Conservation (phyloP, 1,284 basidiomycete species). For the Cryptococcus sp. region DNA sequence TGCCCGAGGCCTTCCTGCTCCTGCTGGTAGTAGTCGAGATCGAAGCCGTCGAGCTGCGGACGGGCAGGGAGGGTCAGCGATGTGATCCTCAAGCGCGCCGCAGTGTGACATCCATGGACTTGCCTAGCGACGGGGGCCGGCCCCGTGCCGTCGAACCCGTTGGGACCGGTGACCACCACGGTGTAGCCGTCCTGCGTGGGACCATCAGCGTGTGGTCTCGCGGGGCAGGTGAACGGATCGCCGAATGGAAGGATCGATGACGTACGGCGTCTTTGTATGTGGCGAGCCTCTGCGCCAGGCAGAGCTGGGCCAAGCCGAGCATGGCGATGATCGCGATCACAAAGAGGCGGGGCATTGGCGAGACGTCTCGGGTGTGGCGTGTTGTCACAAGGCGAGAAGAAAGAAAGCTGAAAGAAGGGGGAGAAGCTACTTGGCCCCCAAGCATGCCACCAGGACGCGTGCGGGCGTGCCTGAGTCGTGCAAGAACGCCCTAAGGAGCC, state of each 20-base stretch:
- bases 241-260: not conserved
- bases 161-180: constrained; percentile 6
- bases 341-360: not conserved
- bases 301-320: not conserved
- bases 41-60: not conserved
- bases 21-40: not conserved
- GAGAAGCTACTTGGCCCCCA: too few species aligned
- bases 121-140: not conserved
- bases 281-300: constrained; percentile 7
- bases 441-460: too few species aligned
- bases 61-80: not conserved
- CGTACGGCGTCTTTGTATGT: constrained; percentile 6
- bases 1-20: not conserved
- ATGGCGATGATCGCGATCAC: not conserved
- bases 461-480: too few species aligned
- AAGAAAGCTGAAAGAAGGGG: not conserved
- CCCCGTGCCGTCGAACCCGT: constrained; percentile 2
- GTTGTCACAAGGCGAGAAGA: not conserved
- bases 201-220: not conserved
- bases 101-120: not conserved
- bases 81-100: not conserved
- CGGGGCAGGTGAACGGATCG: not conserved
- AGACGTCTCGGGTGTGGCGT: not conserved
- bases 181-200: not conserved
- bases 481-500: too few species aligned